Conservation (phyloP, 495 filamentous ascomycete species). For the Talaromyces liani region DNA sequence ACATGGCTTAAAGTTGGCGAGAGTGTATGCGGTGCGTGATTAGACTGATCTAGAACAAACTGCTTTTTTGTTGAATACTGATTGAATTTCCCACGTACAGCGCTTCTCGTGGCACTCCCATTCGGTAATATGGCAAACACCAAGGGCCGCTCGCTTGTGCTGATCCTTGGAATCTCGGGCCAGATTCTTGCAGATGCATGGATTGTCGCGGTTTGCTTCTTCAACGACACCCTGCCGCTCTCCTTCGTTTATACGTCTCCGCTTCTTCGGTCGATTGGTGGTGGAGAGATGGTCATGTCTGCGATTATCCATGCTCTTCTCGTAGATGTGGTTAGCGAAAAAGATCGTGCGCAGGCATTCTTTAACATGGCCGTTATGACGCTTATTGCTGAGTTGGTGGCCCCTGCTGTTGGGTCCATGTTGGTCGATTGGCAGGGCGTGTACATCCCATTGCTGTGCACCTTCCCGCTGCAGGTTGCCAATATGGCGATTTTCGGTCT, state of each 20-base stretch:
- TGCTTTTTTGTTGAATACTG: too few relatives aligned
- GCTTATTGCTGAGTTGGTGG: background rate
- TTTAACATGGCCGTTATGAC: slow-evolving; percentile 6
- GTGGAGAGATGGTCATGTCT: slow-evolving; percentile 1
- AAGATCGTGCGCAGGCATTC: slow-evolving; percentile 1
- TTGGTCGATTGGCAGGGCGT: background rate
- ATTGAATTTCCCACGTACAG: background rate
- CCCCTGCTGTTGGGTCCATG: slow-evolving; percentile 4
- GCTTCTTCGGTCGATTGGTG: background rate
- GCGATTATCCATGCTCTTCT: background rate
- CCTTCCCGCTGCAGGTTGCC: background rate
- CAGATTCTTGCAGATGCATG: slow-evolving; percentile 3
- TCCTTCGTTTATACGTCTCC: slow-evolving; percentile 1
- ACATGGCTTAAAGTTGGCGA: slow-evolving; percentile 5
- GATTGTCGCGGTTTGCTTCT: background rate
- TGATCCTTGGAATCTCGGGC: background rate
- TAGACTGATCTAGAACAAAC: background rate
- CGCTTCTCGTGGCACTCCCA: slow-evolving; percentile 1
- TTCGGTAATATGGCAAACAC: slow-evolving; percentile 1
- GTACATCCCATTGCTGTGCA: background rate
- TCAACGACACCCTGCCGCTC: background rate
- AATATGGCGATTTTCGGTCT: background rate
- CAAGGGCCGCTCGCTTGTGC: background rate
- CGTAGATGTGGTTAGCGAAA: background rate
- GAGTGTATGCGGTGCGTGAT: slow-evolving; percentile 1